Conservation (phyloP, 139 green algal genomes). For the Trebouxia sp. region DNA sequence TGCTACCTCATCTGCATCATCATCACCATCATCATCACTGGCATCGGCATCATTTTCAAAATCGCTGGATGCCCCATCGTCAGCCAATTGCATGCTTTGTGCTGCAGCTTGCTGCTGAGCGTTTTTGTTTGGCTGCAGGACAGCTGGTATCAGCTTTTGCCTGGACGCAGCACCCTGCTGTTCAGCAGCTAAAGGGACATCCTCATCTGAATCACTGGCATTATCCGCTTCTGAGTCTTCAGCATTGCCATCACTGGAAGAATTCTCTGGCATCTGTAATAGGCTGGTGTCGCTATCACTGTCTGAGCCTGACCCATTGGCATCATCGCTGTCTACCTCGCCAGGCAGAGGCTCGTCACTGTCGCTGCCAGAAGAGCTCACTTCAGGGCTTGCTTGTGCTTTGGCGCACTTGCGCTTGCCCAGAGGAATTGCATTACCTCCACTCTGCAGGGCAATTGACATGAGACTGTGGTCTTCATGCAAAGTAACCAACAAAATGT, state of each 20-base stretch:
- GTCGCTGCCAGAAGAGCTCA: neutral
- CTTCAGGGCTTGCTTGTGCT: neutral
- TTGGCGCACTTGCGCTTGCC: neutral
- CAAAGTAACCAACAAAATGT: neutral
- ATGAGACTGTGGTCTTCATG: neutral
- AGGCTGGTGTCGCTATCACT: neutral
- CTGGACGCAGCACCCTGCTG: neutral
- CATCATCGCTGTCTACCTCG: conserved; percentile 34
- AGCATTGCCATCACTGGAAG: neutral
- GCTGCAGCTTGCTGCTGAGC: neutral
- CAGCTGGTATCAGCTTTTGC: neutral
- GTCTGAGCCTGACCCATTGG: conserved; percentile 24
- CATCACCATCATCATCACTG: conserved; percentile 31
- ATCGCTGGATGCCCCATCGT: too few relatives aligned
- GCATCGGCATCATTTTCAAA: neutral
- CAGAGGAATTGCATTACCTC: neutral
- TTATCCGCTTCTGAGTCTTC: neutral
- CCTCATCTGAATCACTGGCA: neutral
- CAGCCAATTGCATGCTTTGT: too few relatives aligned
- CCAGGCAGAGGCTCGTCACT: conserved; percentile 34
- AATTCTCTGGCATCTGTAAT: neutral
- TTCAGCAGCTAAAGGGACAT: neutral
- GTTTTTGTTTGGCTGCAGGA: neutral
- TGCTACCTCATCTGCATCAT: conserved; percentile 22
- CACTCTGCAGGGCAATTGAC: neutral